Evolutionary conservation across 2,329 filamentous ascomycete species (phyloP).

Genomic region (Phialocephala sp.): DNA sequence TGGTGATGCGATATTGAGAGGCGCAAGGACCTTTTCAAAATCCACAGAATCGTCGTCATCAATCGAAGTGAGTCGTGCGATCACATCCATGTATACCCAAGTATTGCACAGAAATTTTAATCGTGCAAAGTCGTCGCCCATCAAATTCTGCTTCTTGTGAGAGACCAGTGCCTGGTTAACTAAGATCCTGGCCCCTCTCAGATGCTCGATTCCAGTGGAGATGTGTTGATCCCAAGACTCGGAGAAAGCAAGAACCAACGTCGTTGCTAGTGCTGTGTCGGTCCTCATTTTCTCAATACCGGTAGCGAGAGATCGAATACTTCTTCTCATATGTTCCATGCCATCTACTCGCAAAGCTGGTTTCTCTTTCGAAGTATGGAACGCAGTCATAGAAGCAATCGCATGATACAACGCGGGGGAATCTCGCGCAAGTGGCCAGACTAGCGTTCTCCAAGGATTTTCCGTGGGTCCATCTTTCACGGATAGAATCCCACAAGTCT

Average conservation of each 20-base stretch:
- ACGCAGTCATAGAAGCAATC: conserved; percentile 71
- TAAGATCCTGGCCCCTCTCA: conserved; percentile 69
- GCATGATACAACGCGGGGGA: conserved; percentile 72
- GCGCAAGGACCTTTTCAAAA: conserved; percentile 53
- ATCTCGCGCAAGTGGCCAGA: conserved; percentile 71
- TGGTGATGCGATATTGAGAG: conserved; percentile 49
- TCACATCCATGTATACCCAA: conserved; percentile 77
- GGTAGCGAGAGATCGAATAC: conserved; percentile 62
- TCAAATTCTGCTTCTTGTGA: conserved; percentile 50
- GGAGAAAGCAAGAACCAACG: conserved; percentile 69
- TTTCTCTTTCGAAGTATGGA: conserved; percentile 65
- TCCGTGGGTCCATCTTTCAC: conserved; percentile 72
- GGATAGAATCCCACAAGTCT: conserved; percentile 73
- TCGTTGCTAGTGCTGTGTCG: conserved; percentile 72
- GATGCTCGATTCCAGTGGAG: conserved; percentile 70
- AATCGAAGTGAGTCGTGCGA: conserved; percentile 68
- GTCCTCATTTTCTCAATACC: conserved; percentile 67
- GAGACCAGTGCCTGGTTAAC: conserved; percentile 61
- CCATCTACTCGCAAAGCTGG: conserved; percentile 64
- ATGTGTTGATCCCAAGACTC: conserved; percentile 76
- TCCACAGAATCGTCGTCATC: conserved; percentile 56
- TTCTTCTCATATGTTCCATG: conserved; percentile 71
- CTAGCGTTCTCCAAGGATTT: conserved; percentile 72
- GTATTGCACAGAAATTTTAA: conserved; percentile 74
- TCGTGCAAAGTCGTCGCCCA: conserved; percentile 56